Conservation (phyloP, 163 green algal species). For the Trebouxiophyceae sp. region DNA sequence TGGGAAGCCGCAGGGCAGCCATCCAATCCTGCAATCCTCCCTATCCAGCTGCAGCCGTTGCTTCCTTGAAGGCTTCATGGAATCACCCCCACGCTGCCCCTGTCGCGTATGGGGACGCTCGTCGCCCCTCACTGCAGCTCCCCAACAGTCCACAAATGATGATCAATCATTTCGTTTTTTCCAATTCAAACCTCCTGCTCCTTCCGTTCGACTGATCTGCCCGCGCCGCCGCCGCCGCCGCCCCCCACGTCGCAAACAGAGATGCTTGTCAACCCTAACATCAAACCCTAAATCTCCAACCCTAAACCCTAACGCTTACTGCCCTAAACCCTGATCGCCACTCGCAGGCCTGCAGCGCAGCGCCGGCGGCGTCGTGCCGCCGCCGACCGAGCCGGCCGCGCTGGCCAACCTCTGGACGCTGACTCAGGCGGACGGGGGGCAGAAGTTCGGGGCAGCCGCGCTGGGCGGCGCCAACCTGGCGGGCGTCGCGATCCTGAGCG, state of each 20-base stretch:
- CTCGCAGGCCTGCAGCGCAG: neutral
- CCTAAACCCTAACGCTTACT: neutral
- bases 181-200: neutral
- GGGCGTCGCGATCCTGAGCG: conserved; percentile 42
- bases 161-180: neutral
- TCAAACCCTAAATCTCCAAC: neutral
- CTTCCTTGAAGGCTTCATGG: too few species aligned
- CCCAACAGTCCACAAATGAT: too few species aligned
- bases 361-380: neutral
- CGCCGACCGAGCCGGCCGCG: conserved; percentile 10
- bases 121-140: too few species aligned
- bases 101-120: too few species aligned
- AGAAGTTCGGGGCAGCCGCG: conserved; percentile 27
- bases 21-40: too few species aligned
- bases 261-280: neutral
- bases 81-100: too few species aligned
- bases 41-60: too few species aligned
- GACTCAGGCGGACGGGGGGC: conserved; percentile 38
- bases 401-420: conserved; percentile 53
- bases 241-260: neutral
- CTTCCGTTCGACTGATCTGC: neutral
- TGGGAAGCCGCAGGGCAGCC: too few species aligned
- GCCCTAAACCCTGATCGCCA: neutral
- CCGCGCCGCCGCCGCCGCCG: too few species aligned
- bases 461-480: conserved; percentile 55